Base-by-base conservation (phyloP, 352 stramenopile species). In the Thalassiosira hispida region DNA sequence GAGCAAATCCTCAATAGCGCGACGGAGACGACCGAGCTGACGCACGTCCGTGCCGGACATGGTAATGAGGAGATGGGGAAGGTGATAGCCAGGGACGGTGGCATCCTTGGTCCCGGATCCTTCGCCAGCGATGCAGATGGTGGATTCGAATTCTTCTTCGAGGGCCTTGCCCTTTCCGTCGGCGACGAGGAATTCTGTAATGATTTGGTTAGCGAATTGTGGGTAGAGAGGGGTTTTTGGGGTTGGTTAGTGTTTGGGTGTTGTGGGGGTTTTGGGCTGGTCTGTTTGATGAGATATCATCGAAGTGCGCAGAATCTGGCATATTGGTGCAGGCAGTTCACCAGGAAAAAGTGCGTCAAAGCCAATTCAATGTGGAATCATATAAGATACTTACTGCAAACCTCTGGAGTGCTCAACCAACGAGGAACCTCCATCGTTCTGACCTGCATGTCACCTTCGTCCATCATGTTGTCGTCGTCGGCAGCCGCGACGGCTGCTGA, bases 111-210 rank as follows among this genome's bases (percentile, higher is more conserved):
- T 63, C 1, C 59, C 55, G 4, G 68, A 74, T 16, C 62, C 62
- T 7, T 71, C 22, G 20, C 76, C 76, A 38, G 68, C 53, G 22
- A 79, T 65, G 56, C 61, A 14, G 33, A 84, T 67, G 14, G 47
- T 73, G 68, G 40, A 79, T 76, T 84, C 62, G 40, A 76, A 79
- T 61, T 84, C 76, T 40, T 75, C 27, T 59, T 84, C 76, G 35
- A 84, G 62, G 27, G 38, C 42, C 29, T 75, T 57, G 5, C 64
- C 56, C 18, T 74, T 66, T 52, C 64, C 69, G 47, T 40, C 44
- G 3, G 63, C 67, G 25, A 73, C 44, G 12, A 83, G 67, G 55
- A 78, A 57, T 47, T 65, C 74, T 82, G 22, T 0, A n/a, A n/a
- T 14, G 29, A 18, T 25, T 42, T 16, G 18, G 29, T 46, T 31